These are phyloP conservation scores for Colletotrichum chrysophilum DNA, from an alignment of 2,329 filamentous ascomycete genomes.

Conservation along the genomic window DNA sequence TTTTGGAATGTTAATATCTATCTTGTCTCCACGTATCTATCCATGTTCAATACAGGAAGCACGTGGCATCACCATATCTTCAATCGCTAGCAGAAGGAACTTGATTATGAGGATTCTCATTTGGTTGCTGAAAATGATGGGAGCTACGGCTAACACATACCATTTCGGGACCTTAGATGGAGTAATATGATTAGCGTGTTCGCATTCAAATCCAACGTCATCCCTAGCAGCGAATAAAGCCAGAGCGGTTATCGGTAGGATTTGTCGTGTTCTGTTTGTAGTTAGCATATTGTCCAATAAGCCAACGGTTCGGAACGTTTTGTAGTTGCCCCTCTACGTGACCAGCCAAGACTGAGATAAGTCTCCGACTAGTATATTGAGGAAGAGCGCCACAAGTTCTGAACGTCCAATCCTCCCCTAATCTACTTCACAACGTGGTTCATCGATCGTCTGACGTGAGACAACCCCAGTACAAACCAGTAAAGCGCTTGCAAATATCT, in stretches of 20 bases:
- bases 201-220: background rate
- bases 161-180: background rate
- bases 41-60: background rate
- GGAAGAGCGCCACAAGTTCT: background rate
- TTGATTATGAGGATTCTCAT: background rate
- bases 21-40: background rate
- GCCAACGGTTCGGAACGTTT: background rate
- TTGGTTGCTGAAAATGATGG: background rate
- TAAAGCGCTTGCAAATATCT: background rate
- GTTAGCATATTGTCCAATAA: background rate
- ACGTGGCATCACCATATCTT: background rate
- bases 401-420: background rate
- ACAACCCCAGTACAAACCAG: background rate
- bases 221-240: background rate
- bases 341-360: background rate
- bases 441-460: background rate
- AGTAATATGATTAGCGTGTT: background rate
- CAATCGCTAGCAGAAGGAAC: background rate
- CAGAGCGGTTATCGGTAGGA: background rate
- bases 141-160: background rate
- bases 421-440: background rate
- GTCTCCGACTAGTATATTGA: background rate
- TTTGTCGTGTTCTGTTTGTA: background rate
- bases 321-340: background rate
- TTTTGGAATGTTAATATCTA: background rate